Base-by-base conservation (phyloP, 2,329 filamentous ascomycete genomes). In the Arachnomyces sp. region DNA sequence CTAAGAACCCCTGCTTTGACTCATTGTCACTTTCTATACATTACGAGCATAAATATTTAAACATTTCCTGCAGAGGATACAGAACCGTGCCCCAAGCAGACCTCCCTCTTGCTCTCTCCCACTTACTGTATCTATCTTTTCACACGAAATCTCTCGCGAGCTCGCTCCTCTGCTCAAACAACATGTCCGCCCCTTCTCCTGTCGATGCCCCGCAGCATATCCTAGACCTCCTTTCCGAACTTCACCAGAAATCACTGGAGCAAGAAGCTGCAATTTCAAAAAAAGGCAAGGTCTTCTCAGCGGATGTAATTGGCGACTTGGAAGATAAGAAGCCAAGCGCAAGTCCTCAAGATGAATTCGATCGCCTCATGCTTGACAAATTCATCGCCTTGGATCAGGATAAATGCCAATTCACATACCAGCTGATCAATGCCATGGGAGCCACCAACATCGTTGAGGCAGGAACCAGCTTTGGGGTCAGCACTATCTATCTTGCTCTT, bases 401-500 rank as follows among this genome's bases (percentile, higher is more conserved):
- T 40, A 67, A 67, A 44, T 60, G 52, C 37, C 45, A 58, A 11
- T 63, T 65, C 40, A 42, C 59, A 12, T 66, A 66, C 44, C 57
- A 59, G 31, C 38, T 64, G 7, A 45, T 58, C 28, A 49, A 44
- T 5, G 50, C 57, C 15, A 60, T 50, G 20, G 51, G 55, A 5
- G 63, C 64, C 2, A 54, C 44, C 15, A 55, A 57, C 36, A 46
- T 67, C 15, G 53, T 67, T 32, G 64, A 68, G 44, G 61, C 58
- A 5, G 65, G 64, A 3, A 68, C 64, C 8, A 63, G 57, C 42
- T 68, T 61, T 43, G 64, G 63, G 12, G 59, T 68, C 13, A 64
- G 58, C 41, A 67, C 65, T 1, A 67, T 68, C 18, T 67, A 66
- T 34, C 54, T 68, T 2, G 64, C 62, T 4, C 52, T 67, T 11